phyloP scores from a whole-genome alignment of 208 protist genomes.

The Leishmania tropica region DNA sequence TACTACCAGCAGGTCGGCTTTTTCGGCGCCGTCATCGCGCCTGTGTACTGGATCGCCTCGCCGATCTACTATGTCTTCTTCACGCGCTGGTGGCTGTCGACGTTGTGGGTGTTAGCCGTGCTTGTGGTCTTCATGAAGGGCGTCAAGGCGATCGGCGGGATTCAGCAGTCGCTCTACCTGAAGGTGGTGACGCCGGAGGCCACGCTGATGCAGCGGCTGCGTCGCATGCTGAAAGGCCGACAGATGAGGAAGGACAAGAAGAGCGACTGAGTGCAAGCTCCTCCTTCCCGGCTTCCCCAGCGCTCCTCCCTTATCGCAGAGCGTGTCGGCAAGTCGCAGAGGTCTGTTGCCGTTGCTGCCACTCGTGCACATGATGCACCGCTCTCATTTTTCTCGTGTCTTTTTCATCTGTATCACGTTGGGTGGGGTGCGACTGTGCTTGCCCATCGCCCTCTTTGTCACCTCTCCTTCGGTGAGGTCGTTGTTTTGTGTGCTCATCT shows the following conservation, averaged over 20 bases:
- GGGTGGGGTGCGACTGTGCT: too few relatives aligned
- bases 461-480: background rate
- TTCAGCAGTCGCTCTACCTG: conserved; percentile 31
- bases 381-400: background rate
- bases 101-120: conserved; percentile 16
- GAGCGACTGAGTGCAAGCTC: conserved; percentile 1
- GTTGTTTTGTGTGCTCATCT: background rate
- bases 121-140: conserved; percentile 9
- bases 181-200: conserved; percentile 17
- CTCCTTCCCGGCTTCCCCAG: background rate
- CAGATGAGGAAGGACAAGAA: conserved; percentile 9
- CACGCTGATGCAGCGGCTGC: conserved; percentile 23
- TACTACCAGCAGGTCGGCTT: conserved; percentile 29
- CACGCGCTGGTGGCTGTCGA: conserved; percentile 21
- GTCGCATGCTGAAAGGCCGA: background rate
- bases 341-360: background rate
- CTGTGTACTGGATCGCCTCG: conserved; percentile 24
- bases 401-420: background rate
- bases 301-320: background rate
- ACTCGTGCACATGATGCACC: background rate
- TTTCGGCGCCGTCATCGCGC: conserved; percentile 16
- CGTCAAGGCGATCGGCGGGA: conserved; percentile 11
- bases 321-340: background rate
- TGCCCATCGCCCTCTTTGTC: too few relatives aligned
- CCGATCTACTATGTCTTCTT: conserved; percentile 25